Evolutionary conservation across 768 basidiomycete species (phyloP).

Genomic region (Crassisporium funariophilum): DNA sequence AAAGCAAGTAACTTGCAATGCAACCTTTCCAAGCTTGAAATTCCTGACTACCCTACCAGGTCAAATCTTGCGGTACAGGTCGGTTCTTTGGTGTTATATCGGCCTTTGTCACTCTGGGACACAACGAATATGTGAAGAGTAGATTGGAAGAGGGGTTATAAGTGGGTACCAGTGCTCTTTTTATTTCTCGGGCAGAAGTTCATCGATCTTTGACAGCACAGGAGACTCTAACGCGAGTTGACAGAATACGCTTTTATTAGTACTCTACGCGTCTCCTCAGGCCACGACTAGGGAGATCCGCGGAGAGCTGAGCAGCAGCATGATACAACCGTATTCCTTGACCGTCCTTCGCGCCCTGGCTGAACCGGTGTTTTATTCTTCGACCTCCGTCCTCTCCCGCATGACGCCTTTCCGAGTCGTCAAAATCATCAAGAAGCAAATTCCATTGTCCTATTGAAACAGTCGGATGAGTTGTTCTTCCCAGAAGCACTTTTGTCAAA

Average conservation of each 20-base stretch:
- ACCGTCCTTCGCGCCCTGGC: too few relatives aligned
- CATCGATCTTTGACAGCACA: constrained; percentile 34
- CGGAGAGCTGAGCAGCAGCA: too few relatives aligned
- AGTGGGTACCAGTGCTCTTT: too few relatives aligned
- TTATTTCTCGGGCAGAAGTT: too few relatives aligned
- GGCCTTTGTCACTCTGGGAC: constrained; percentile 46
- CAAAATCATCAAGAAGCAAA: constrained; percentile 48
- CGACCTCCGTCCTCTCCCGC: too few relatives aligned
- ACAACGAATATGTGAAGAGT: constrained; percentile 51
- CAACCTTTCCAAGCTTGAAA: not conserved
- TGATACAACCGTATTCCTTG: too few relatives aligned
- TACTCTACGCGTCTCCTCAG: constrained; percentile 24
- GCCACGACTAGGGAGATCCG: too few relatives aligned
- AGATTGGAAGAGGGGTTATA: constrained; percentile 50
- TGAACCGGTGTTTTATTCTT: too few relatives aligned
- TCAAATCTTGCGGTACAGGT: constrained; percentile 17
- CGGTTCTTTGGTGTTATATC: constrained; percentile 52
- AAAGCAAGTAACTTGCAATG: too few relatives aligned
- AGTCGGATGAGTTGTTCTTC: constrained; percentile 52
- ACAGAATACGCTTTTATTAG: constrained; percentile 52
- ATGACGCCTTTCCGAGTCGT: constrained; percentile 59
- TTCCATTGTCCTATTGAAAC: constrained; percentile 43
- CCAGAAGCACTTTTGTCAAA: constrained; percentile 40
- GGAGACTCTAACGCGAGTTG: constrained; percentile 48
- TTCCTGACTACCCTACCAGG: too few relatives aligned